phyloP scores from a whole-genome alignment of 768 basidiomycete species.

The Russula sp. region DNA sequence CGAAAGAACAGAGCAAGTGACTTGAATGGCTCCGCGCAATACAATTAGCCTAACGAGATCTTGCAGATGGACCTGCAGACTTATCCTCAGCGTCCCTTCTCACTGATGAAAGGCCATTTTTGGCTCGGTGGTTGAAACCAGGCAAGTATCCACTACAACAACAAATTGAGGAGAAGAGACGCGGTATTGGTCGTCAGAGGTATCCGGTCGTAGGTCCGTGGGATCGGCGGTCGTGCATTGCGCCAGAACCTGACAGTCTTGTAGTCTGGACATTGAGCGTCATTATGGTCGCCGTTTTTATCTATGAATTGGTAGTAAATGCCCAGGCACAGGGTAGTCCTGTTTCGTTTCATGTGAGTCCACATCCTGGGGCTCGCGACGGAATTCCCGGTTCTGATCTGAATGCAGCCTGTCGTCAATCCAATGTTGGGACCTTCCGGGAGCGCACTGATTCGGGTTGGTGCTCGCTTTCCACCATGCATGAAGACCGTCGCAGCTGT shows the following conservation, averaged over 20 bases:
- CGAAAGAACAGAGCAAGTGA: slow-evolving; percentile 15
- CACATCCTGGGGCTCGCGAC: not conserved
- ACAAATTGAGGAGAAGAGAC: slow-evolving; percentile 81
- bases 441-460: slow-evolving; percentile 77
- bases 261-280: slow-evolving; percentile 59
- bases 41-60: not conserved
- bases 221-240: not conserved
- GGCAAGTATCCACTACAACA: slow-evolving; percentile 59
- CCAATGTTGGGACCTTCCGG: slow-evolving; percentile 88
- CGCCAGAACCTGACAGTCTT: slow-evolving; percentile 21
- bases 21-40: too few species aligned
- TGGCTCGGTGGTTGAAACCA: slow-evolving; percentile 10
- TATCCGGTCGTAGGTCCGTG: slow-evolving; percentile 70
- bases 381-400: not conserved
- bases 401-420: slow-evolving; percentile 65
- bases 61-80: not conserved
- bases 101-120: not conserved
- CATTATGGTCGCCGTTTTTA: slow-evolving; percentile 67
- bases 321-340: slow-evolving; percentile 70
- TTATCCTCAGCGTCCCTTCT: not conserved
- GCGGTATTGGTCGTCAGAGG: slow-evolving; percentile 76
- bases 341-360: slow-evolving; percentile 72
- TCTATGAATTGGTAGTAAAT: slow-evolving; percentile 83
- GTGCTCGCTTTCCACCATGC: slow-evolving; percentile 90
- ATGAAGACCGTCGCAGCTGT: slow-evolving; percentile 68